These are phyloP conservation scores for Lavandula angustifolia DNA, from an alignment of 257 asterid genomes.

Conservation along the genomic window DNA sequence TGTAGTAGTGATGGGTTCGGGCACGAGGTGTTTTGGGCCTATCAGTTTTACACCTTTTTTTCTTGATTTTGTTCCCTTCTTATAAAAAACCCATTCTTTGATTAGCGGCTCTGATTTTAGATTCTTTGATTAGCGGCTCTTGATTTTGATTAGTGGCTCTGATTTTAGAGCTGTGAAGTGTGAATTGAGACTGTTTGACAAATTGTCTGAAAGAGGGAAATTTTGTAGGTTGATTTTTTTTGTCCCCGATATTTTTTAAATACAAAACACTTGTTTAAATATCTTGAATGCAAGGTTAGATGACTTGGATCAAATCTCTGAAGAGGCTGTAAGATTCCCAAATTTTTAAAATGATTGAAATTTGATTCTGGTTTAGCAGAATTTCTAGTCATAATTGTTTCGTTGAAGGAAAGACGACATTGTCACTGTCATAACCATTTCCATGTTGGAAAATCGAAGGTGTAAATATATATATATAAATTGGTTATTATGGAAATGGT, in stretches of 20 bases:
- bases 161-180: slow-evolving; percentile 5
- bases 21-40: too few species aligned
- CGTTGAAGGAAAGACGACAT: slow-evolving; percentile 37
- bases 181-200: slow-evolving; percentile 14
- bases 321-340: slow-evolving; percentile 26
- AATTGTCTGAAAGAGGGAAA: slow-evolving; percentile 11
- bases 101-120: too few species aligned
- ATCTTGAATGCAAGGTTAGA: slow-evolving; percentile 31
- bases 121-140: neutral
- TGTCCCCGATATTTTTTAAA: neutral
- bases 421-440: slow-evolving; percentile 33
- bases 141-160: slow-evolving; percentile 18
- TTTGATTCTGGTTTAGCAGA: slow-evolving; percentile 27
- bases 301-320: slow-evolving; percentile 31
- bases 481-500: too few species aligned
- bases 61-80: slow-evolving; percentile 23
- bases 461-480: too few species aligned
- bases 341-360: neutral
- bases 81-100: slow-evolving; percentile 23
- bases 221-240: slow-evolving; percentile 9
- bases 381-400: slow-evolving; percentile 29
- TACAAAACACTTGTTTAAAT: slow-evolving; percentile 29
- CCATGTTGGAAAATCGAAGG: too few species aligned
- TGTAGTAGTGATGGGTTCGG: too few species aligned
- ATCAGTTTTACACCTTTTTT: neutral